Evolutionary conservation across 371 early-diverging fungal species (phyloP).

Genomic region (Mucor plumbeus): DNA sequence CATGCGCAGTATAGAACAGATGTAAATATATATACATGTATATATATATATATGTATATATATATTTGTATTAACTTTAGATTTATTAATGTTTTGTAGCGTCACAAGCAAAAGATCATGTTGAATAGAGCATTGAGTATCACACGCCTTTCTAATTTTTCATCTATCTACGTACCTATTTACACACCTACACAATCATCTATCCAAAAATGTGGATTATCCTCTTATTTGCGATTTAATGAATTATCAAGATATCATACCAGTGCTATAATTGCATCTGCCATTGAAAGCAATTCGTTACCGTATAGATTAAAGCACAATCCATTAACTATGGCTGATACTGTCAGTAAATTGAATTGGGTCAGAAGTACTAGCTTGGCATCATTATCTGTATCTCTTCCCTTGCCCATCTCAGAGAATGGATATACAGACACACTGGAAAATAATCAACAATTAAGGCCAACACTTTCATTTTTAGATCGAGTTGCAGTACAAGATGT

Average conservation of each 20-base stretch:
- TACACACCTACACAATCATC: slow-evolving; percentile 39
- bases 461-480: slow-evolving; percentile 20
- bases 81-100: slow-evolving; percentile 22
- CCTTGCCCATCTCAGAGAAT: slow-evolving; percentile 46
- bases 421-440: slow-evolving; percentile 26
- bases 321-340: slow-evolving; percentile 44
- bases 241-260: slow-evolving; percentile 63
- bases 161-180: slow-evolving; percentile 66
- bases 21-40: too few species aligned
- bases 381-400: slow-evolving; percentile 48
- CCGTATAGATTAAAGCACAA: slow-evolving; percentile 57
- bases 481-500: slow-evolving; percentile 2
- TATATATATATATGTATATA: too few species aligned
- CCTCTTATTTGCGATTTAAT: slow-evolving; percentile 34
- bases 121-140: slow-evolving; percentile 61
- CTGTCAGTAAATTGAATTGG: slow-evolving; percentile 52
- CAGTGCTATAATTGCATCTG: slow-evolving; percentile 68
- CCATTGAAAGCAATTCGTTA: slow-evolving; percentile 66
- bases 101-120: slow-evolving; percentile 38
- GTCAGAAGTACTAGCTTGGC: slow-evolving; percentile 52
- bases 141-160: slow-evolving; percentile 50
- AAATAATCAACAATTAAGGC: neutral
- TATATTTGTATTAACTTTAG: too few species aligned
- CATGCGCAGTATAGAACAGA: slow-evolving; percentile 30
- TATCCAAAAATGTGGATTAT: slow-evolving; percentile 31